A percentile compares a stretch with the other conserved stretches of the same genome.
Evolutionary conservation across 2,329 filamentous ascomycete genomes (phyloP).

Genomic region (Aureobasidium sp.): DNA sequence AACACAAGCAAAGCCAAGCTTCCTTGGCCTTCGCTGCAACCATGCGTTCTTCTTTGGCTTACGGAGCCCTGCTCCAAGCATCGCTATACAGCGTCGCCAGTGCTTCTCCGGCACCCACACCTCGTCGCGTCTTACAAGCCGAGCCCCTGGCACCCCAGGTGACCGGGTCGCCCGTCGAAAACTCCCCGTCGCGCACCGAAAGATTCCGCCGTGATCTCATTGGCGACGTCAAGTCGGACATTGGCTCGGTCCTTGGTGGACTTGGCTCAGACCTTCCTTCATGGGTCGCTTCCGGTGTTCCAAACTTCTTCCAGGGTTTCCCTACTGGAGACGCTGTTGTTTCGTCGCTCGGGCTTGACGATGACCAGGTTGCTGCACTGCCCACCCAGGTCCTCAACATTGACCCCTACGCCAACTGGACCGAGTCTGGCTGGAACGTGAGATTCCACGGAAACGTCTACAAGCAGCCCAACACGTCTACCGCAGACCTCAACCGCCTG

Average conservation of each 20-base stretch:
- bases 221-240: conserved; percentile 38
- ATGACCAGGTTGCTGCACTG: conserved; percentile 49
- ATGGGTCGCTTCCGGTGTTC: conserved; percentile 53
- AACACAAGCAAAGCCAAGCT: conserved; percentile 10
- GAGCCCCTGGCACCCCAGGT: conserved; percentile 35
- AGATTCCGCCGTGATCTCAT: conserved; percentile 41
- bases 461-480: conserved; percentile 62
- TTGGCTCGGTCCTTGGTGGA: conserved; percentile 33
- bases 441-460: conserved; percentile 73
- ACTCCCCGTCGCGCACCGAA: conserved; percentile 33
- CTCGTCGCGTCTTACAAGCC: conserved; percentile 12
- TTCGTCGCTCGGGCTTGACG: conserved; percentile 51
- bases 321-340: conserved; percentile 37
- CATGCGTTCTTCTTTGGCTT: conserved; percentile 10
- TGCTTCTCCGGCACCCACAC: conserved; percentile 18
- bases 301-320: conserved; percentile 59
- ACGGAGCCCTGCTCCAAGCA: conserved; percentile 12
- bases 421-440: conserved; percentile 65
- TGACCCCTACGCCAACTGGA: conserved; percentile 64
- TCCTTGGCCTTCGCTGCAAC: not conserved
- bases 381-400: conserved; percentile 65
- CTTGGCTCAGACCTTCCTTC: conserved; percentile 50
- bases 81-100: conserved; percentile 17
- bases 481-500: conserved; percentile 56
- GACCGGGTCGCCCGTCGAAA: conserved; percentile 38